Evolutionary conservation across 805 yeast genomes (phyloP).

Genomic region (Pichia insulana): DNA sequence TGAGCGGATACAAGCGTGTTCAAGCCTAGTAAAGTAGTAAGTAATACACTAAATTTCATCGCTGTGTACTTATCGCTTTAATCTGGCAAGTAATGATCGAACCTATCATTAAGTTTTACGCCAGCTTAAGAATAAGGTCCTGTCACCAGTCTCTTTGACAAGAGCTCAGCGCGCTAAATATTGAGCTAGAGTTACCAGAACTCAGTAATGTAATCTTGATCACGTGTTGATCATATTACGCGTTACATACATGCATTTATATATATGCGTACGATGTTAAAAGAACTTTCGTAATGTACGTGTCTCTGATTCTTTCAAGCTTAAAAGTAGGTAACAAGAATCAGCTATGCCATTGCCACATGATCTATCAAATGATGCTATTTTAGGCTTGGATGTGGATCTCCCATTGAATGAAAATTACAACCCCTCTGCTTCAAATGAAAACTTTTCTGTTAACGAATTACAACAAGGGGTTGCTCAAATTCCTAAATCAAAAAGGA

Average conservation of each 20-base stretch:
- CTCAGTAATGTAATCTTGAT: neutral
- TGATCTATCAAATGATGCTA: constrained; percentile 20
- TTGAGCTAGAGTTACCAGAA: too few species aligned
- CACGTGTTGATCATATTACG: neutral
- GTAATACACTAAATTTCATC: neutral
- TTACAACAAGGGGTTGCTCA: neutral
- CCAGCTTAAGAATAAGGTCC: too few species aligned
- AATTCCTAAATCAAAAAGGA: constrained; percentile 19
- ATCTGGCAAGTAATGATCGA: too few species aligned
- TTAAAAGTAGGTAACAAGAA: too few species aligned
- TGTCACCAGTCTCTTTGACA: too few species aligned
- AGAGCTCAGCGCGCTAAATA: too few species aligned
- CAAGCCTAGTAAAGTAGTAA: constrained; percentile 1
- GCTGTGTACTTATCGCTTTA: neutral
- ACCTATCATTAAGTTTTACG: too few species aligned
- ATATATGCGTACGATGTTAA: too few species aligned
- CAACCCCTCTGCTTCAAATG: neutral
- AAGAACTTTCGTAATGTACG: too few species aligned
- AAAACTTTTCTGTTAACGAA: neutral
- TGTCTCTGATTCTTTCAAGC: too few species aligned
- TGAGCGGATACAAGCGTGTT: neutral
- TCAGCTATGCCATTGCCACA: constrained; percentile 15
- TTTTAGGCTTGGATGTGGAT: constrained; percentile 21
- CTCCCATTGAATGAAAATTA: neutral
- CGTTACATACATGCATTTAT: neutral